Base-by-base conservation (phyloP, 768 basidiomycete species). In the Austroboletus festivus region DNA sequence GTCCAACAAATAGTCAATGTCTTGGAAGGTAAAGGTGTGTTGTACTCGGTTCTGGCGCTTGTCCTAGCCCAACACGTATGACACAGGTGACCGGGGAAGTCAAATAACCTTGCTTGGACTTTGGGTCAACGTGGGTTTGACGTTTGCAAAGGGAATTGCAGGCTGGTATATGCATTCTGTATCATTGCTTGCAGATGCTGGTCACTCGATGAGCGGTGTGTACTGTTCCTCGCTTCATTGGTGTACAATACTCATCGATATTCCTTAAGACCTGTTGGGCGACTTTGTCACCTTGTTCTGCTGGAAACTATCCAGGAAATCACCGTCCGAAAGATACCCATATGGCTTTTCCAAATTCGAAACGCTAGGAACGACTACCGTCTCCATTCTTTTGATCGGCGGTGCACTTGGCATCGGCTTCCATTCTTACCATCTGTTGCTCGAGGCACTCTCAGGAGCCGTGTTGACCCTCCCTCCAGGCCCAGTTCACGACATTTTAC, bases 281-380 rank as follows among this genome's bases (percentile, higher is more conserved):
- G 96, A 94, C 71, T 85, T 94, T 61, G 91, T 94, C 47, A 93
- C 90, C 4, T 76, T 98, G 10, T 84, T 88, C 54, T 89, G 85
- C 62, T 96, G 91, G 89, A 82, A 82, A 43, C 73, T 93, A 30
- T 92, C 90, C 1, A 79, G 92, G 43, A 80, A 79, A 61, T 80
- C 86, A n/a, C 88, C 93, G 10, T 85, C 88, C 9, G 77, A 73
- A 53, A 72, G 69, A 54, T 97, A 92, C 64, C 93, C 93, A 1
- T 93, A 85, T 53, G 90, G 92, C 15, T 88, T 90, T 59, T 87
- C 87, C 54, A 97, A 98, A 69, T 95, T 93, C 56, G 95, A 99
- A 69, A 93, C 93, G 5, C 74, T 97, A 20, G 95, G 95, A 40
- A 95, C 94, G n/a, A 81, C 89, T 3, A 81, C 87, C 31, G 86